Evolutionary conservation across 202 grass and related monocot genomes (phyloP), one percentile per base, ranked within the genome.

Genomic region (Miscanthus sacchariflorus): DNA sequence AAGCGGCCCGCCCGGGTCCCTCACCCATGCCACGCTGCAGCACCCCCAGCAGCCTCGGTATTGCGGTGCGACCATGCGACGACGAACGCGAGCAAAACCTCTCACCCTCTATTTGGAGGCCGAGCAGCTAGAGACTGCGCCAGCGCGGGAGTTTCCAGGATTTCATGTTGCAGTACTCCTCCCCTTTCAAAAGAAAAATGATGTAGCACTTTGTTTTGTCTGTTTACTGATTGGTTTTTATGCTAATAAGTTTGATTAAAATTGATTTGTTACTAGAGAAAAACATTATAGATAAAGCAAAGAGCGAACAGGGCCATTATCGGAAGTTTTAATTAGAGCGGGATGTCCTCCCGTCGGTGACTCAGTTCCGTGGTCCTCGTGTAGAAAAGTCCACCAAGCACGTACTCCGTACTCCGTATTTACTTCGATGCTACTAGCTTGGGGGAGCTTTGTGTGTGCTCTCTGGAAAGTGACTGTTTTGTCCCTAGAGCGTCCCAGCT

Each of bases 1-100:
- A 92, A 89, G 90, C 83, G 79, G 79, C 83, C 77, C 23, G 44
- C 2, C 44, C 82, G 82, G 77, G 82, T 89, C 87, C 90, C 90
- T 14, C 25, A 13, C 36, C 50, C 74, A 64, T 46, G 27, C 85
- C 63, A 39, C 66, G 54, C 89, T 64, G 81, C 49, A 82, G 43
- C 63, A 6, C 17, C 63, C 23, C 63, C 64, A 67, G 65, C 64
- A n/a, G 75, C 76, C 76, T 59, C 76, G 50, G 43, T 69, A 12
- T 46, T 48, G n/a, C 42, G 43, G 72, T 45, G 70, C 43, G 39
- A 64, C 15, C 42, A 12, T 15, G n/a, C 71, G 12, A 13, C 61
- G 61, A 65, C 61, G n/a, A 4, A 27, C 61, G 23, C 61, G 1
- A 25, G n/a, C 59, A 64, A 64, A 64, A 64, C n/a, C 58, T 11